Conservation (phyloP, 768 basidiomycete genomes). For the Podaxis carcinomalis region DNA sequence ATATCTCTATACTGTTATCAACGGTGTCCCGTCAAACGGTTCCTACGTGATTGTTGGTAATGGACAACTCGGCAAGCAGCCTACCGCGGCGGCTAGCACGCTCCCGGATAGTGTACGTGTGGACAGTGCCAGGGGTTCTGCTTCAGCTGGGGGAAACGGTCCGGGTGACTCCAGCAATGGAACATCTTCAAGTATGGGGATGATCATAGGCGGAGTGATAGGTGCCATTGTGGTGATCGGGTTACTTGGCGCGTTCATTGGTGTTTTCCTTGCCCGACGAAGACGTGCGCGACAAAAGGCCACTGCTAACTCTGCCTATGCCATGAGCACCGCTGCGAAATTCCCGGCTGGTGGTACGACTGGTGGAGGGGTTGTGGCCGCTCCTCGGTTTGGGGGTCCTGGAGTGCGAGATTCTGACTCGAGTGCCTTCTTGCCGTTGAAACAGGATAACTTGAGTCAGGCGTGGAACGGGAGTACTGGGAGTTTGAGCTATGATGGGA, state of each 20-base stretch:
- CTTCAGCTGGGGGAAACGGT: not conserved
- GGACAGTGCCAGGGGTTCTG: constrained; percentile 35
- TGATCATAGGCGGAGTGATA: constrained; percentile 12
- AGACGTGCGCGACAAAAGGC: constrained; percentile 3
- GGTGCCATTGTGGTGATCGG: constrained; percentile 14
- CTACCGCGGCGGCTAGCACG: constrained; percentile 35
- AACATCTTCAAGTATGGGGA: not conserved
- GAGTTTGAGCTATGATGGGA: constrained; percentile 26
- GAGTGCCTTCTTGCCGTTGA: constrained; percentile 66
- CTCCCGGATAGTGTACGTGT: constrained; percentile 51
- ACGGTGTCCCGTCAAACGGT: constrained; percentile 82
- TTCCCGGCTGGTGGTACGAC: constrained; percentile 20
- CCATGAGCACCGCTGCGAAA: constrained; percentile 24
- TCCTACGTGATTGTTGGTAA: constrained; percentile 74
- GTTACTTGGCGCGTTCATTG: constrained; percentile 12
- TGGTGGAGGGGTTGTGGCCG: constrained; percentile 22
- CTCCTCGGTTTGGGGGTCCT: not conserved
- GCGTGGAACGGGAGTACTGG: constrained; percentile 56
- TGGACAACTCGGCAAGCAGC: constrained; percentile 71
- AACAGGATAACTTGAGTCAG: constrained; percentile 53
- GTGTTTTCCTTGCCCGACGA: constrained; percentile 12
- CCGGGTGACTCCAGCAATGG: not conserved
- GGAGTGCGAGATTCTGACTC: constrained; percentile 48
- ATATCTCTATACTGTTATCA: constrained; percentile 74
- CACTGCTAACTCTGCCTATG: not conserved